These are phyloP conservation scores for Termitomyces sp. DNA, from an alignment of 768 basidiomycete species.

Conservation along the genomic window DNA sequence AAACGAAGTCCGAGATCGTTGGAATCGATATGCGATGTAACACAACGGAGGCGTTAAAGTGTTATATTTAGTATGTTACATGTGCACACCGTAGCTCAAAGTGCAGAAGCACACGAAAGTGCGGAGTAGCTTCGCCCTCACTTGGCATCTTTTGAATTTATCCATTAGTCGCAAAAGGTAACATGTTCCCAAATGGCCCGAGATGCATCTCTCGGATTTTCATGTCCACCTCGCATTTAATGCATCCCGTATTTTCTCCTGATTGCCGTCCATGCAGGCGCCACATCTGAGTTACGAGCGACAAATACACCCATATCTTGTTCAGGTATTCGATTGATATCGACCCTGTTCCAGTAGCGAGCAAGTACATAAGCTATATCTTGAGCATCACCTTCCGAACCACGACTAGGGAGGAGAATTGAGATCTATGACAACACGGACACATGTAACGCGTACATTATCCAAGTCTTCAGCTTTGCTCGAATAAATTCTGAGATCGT, in stretches of 20 bases:
- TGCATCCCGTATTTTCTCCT: slow-evolving; percentile 68
- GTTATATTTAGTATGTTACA: background rate
- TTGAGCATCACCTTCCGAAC: slow-evolving; percentile 66
- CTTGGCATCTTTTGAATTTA: slow-evolving; percentile 7
- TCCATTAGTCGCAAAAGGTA: background rate
- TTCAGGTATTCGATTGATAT: slow-evolving; percentile 83
- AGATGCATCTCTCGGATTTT: slow-evolving; percentile 2
- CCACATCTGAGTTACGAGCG: slow-evolving; percentile 48
- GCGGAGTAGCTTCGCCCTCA: background rate
- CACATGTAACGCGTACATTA: slow-evolving; percentile 47
- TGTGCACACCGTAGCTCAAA: background rate
- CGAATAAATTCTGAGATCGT: slow-evolving; percentile 83
- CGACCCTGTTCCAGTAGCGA: slow-evolving; percentile 76
- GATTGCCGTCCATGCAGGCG: slow-evolving; percentile 69
- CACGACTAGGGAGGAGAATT: slow-evolving; percentile 42
- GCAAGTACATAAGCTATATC: slow-evolving; percentile 69
- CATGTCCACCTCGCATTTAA: slow-evolving; percentile 11
- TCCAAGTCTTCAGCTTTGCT: slow-evolving; percentile 80
- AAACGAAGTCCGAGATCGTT: background rate
- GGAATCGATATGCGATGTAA: background rate
- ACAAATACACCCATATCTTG: slow-evolving; percentile 82
- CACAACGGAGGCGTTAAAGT: background rate
- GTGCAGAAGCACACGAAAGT: slow-evolving; percentile 5
- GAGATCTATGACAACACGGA: slow-evolving; percentile 11
- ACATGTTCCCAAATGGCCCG: background rate